Base-by-base conservation (phyloP, 306 rosid genomes). In the Casuarina equisetifolia region DNA sequence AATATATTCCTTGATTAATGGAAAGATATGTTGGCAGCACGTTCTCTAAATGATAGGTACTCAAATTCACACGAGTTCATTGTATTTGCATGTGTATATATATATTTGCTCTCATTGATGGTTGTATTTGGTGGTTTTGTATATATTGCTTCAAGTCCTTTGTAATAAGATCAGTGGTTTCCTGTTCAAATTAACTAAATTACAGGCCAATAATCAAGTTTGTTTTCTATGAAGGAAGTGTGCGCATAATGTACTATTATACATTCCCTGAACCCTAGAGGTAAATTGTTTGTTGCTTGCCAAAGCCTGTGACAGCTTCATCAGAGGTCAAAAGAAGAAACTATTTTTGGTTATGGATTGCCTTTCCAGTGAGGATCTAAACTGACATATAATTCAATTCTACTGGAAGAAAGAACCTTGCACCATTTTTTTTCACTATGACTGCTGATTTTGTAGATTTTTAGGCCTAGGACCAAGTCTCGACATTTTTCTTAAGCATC, bases 361-460 rank as follows among this genome's bases (percentile, higher is more conserved):
- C 43, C 72, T 74, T 73, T 77, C 32, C 63, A 53, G 46, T 45
- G 16, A 58, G 70, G 45, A 72, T 13, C 36, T 62, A 46, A 72
- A 39, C 16, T 78, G 25, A 69, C 2, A 48, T 71, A 59, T 58
- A 69, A 72, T 36, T 72, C 75, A 39, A 9, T 63, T 57, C 70
- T 76, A 61, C 32, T 15, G 50, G 40, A 51, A 69, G 48, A 42
- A 74, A 46, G 42, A 39, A 8, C 43, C 69, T 70, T 15, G 45
- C 25, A 45, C 58, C 42, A n/a, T 20, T 20, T 70, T 35, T 35
- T 11, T 44, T 36, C 36, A 12, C n/a, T 45, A 49, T 25, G 38
- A 74, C 19, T 20, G 46, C 32, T 71, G 78, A 81, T 74, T 59
- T 6, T 52, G 69, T 35, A 45, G 74, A 45, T 70, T 78, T 52